Evolutionary conservation across 108 stramenopile species (phyloP).

Genomic region (Pseudonitzschia multiseries): DNA sequence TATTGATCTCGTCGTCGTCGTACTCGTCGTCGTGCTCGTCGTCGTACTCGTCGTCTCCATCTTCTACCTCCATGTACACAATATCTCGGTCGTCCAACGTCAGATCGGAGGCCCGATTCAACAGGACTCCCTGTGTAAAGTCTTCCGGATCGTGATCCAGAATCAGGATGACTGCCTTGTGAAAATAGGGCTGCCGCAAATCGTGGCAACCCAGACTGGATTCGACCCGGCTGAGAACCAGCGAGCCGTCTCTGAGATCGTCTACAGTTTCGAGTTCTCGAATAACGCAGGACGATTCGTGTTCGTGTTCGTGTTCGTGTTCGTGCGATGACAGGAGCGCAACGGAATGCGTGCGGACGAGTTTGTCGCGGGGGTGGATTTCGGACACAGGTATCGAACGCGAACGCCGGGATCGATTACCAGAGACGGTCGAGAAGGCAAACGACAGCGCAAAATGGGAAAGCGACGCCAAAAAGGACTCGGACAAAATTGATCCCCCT

Average conservation of each 20-base stretch:
- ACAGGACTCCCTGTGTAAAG: constrained; percentile 59
- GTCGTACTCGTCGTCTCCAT: constrained; percentile 39
- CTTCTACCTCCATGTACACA: constrained; percentile 32
- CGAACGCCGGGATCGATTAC: too few relatives aligned
- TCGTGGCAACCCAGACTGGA: constrained; percentile 46
- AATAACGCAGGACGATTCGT: background rate
- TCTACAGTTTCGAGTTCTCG: constrained; percentile 1
- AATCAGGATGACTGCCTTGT: constrained; percentile 61
- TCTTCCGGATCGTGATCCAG: constrained; percentile 48
- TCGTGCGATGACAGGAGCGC: too few relatives aligned
- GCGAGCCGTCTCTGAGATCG: constrained; percentile 51
- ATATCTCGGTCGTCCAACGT: constrained; percentile 43
- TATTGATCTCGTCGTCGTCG: background rate
- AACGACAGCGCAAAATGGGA: too few relatives aligned
- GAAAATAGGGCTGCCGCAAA: constrained; percentile 50
- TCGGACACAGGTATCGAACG: too few relatives aligned
- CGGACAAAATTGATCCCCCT: too few relatives aligned
- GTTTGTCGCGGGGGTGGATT: too few relatives aligned
- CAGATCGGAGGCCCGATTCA: constrained; percentile 51
- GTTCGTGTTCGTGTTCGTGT: background rate
- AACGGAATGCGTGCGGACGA: too few relatives aligned
- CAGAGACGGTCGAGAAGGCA: too few relatives aligned
- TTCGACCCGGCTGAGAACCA: constrained; percentile 47
- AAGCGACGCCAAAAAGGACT: too few relatives aligned
- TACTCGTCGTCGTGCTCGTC: background rate